Base-by-base conservation (phyloP, 371 early-diverging fungal genomes). In the Dinochytrium kinnereticum region DNA sequence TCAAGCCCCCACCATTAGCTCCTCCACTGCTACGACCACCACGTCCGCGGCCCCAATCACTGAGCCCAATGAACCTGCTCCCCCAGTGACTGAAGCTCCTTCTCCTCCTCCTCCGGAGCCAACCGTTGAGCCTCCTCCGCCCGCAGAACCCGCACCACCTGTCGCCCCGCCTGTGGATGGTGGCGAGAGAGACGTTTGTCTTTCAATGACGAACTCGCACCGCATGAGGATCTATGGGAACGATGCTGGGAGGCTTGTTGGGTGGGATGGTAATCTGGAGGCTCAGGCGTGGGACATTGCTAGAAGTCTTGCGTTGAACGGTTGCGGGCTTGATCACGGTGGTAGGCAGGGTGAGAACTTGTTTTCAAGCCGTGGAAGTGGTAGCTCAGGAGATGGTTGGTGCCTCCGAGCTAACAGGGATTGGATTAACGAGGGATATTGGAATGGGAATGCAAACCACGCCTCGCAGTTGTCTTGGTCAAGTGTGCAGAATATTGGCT, bases 271-370 rank as follows among this genome's bases (percentile, higher is more conserved):
- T 5, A 30, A 30, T 24, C 21, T 55, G 15, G 57, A 7, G 7
- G 57, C 57, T 26, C 10, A 7, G 5, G 57, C 57, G 5, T 10
- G 26, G 5, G 57, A 55, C 57, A 55, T 55, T 24, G 57, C 57
- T 10, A 7, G 24, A 55, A 15, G 7, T 10, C 57, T 55, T 55
- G 57, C 57, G 10, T 5, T 17, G 17, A 10, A 24, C 7, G 24
- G 24, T 26, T 55, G 57, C 26, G 57, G 24, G 5, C 7, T 55
- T 55, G 57, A 55, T 30, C 57, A 55, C 26, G 57, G 57, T 17
- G 57, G 30, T 30, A 55, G 57, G 26, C 57, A 55, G 57, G 57
- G 57, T 30, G 57, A 55, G 57, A 55, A 55, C 24, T 24, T 55
- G 7, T 7, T 24, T 55, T 10, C 57, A 10, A 30, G 17, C 17